Evolutionary conservation across 1,284 basidiomycete species (phyloP).

Genomic region (Wallemia ichthyophaga): DNA sequence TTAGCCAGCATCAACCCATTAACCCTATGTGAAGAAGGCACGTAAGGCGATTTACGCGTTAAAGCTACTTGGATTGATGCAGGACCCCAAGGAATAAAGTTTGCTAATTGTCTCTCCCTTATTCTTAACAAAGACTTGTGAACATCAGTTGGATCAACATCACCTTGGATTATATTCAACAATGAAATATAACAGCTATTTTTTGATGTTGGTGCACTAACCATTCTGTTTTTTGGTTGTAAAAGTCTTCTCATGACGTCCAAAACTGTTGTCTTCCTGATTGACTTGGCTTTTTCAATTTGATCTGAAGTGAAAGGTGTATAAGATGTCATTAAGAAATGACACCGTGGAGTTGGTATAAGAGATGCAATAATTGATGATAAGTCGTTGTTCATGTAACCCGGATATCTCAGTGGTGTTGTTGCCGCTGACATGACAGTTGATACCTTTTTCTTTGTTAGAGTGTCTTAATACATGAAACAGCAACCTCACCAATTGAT

Average conservation of each 20-base stretch:
- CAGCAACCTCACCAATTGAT: constrained; percentile 38
- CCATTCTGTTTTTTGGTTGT: constrained; percentile 96
- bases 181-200: constrained; percentile 90
- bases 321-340: constrained; percentile 99
- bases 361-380: constrained; percentile 90
- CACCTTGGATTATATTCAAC: constrained; percentile 93
- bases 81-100: constrained; percentile 97
- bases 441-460: constrained; percentile 38
- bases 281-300: constrained; percentile 73
- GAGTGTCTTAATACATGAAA: constrained; percentile 6
- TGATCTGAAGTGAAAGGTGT: constrained; percentile 93
- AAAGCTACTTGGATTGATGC: constrained; percentile 93
- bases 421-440: constrained; percentile 94
- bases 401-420: constrained; percentile 84
- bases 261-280: constrained; percentile 73
- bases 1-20: constrained; percentile 97
- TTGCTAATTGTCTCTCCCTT: constrained; percentile 79
- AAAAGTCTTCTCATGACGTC: constrained; percentile 95
- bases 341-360: constrained; percentile 93
- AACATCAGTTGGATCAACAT: constrained; percentile 91
- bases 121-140: constrained; percentile 93
- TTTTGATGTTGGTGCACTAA: constrained; percentile 72
- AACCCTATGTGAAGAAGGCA: constrained; percentile 63
- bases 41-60: constrained; percentile 66
- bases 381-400: constrained; percentile 99